Percentiles rank a stretch among this genome's conserved stretches.
phyloP scores from a whole-genome alignment of 1,284 basidiomycete genomes.

The Anthracocystis panici-leucophaei region DNA sequence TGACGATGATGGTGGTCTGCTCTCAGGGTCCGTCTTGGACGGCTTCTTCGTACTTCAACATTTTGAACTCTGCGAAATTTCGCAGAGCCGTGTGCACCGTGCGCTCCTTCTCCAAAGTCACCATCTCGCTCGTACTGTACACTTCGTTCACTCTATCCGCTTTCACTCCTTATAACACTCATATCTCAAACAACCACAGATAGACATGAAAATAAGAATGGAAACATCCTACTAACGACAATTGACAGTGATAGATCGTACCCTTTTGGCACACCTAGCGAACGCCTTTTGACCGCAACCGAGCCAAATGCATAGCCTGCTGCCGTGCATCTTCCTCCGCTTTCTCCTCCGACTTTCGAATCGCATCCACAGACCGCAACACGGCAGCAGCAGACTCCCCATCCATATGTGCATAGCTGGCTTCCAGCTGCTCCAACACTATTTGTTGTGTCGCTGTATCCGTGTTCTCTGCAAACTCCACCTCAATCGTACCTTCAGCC shows the following conservation, averaged over 20 bases:
- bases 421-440: slow-evolving; percentile 27
- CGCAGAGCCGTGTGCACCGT: background rate
- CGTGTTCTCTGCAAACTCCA: slow-evolving; percentile 24
- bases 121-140: background rate
- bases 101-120: background rate
- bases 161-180: no score
- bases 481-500: slow-evolving; percentile 22
- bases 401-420: slow-evolving; percentile 8
- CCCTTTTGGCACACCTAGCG: slow-evolving; percentile 2
- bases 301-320: slow-evolving; percentile 17
- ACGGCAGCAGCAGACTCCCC: slow-evolving; percentile 9
- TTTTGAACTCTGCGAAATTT: background rate
- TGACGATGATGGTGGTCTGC: background rate
- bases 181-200: background rate
- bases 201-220: no score
- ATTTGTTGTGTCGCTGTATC: slow-evolving; percentile 20
- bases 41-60: background rate
- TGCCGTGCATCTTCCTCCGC: slow-evolving; percentile 11
- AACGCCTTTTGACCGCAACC: slow-evolving; percentile 40
- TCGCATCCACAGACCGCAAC: slow-evolving; percentile 20
- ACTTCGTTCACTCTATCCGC: background rate
- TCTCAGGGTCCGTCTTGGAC: background rate
- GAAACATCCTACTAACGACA: no score
- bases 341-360: slow-evolving; percentile 9
- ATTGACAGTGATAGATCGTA: background rate